Evolutionary conservation across 768 basidiomycete genomes (phyloP), one percentile per base, ranked within the genome.

Genomic region (Rhizopogon rudus): DNA sequence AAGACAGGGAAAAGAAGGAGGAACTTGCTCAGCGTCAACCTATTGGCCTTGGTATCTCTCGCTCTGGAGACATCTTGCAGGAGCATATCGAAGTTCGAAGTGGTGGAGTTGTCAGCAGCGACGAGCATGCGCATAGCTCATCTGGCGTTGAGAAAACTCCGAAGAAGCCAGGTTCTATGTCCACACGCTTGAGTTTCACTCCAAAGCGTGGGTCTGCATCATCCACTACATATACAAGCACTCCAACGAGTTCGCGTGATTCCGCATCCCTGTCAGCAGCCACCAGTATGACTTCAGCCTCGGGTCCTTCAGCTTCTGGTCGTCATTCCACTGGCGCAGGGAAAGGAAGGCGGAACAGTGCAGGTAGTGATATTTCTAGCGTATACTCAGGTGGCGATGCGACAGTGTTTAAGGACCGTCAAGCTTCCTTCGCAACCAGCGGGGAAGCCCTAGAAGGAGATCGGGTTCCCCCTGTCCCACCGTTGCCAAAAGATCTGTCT

Each of bases 391-490:
- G 79, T 50, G 65, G 60, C 20, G 91, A 92, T 63, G 81, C 77
- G 3, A 72, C 75, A 28, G 76, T 77, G 50, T 72, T 83, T 58
- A 87, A 84, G 59, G 90, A 91, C 63, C 84, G 88, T 44, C 82
- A 78, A 43, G 81, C 83, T 51, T 81, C 77, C 22, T 75, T 86
- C 53, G 82, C 80, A 44, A 72, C 73, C 50, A 81, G 78, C 60
- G 80, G 77, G 48, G 89, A 93, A 58, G 70, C 71, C 42, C 68
- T 73, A 42, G 88, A 90, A 55, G 83, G 82, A 61, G 73, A 74
- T 56, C 64, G 74, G 54, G 94, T 97, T n/a, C 94, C 94, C 16
- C 93, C 93, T 28, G 93, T 96, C 3, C 94, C 93, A 37, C 94
- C 93, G 39, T 74, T 97, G 28, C 93, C 93, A 42, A 95, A 97